Evolutionary conservation across 148 eudicot genomes (phyloP).

Genomic region (Rhododendron ovatum): DNA sequence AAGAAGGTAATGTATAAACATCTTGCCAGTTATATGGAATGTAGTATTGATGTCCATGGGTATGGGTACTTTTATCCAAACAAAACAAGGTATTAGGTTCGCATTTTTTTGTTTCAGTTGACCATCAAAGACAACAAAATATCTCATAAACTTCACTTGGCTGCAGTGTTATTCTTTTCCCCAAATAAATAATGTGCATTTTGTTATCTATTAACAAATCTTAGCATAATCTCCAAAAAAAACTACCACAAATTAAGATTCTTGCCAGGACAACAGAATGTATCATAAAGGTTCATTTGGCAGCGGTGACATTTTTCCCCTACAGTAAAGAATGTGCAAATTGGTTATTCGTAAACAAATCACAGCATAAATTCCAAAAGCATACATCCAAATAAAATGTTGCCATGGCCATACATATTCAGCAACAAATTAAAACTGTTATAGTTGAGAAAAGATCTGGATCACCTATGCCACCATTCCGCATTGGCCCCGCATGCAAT

Average conservation of each 20-base stretch:
- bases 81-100: neutral
- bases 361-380: neutral
- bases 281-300: neutral
- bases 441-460: conserved; percentile 4
- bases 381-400: neutral
- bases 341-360: neutral
- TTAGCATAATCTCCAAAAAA: neutral
- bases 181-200: neutral
- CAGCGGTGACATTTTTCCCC: neutral
- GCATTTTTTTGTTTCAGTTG: neutral
- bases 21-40: neutral
- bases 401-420: neutral
- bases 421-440: neutral
- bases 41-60: neutral
- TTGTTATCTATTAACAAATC: neutral
- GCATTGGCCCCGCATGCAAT: neutral
- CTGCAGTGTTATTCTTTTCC: neutral
- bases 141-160: neutral
- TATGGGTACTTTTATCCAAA: neutral
- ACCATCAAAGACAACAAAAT: neutral
- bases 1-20: neutral
- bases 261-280: neutral
- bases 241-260: neutral
- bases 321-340: neutral
- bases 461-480: neutral